These are phyloP conservation scores for Candida gigantensis DNA, from an alignment of 1,139 yeast genomes.

Conservation along the genomic window DNA sequence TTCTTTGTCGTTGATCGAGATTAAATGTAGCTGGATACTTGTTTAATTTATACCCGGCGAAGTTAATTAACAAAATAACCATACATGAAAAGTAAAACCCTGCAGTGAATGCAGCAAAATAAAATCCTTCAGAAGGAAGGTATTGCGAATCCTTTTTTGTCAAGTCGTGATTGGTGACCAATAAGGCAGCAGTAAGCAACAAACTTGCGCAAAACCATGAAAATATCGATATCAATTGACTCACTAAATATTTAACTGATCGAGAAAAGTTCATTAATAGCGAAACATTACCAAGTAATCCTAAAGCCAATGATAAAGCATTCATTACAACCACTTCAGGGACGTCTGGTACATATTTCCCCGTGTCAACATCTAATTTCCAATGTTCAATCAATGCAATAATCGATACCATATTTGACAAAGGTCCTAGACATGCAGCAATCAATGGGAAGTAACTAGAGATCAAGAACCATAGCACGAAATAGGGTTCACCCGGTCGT, in stretches of 20 bases:
- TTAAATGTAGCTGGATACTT: constrained; percentile 73
- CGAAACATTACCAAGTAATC: constrained; percentile 65
- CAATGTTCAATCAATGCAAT: constrained; percentile 74
- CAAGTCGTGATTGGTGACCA: constrained; percentile 28
- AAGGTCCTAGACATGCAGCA: constrained; percentile 77
- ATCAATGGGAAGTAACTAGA: constrained; percentile 70
- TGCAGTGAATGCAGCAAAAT: constrained; percentile 72
- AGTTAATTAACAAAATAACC: constrained; percentile 54
- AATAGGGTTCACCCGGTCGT: constrained; percentile 50
- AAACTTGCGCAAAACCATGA: constrained; percentile 64
- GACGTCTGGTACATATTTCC: constrained; percentile 33
- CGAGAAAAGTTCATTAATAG: constrained; percentile 67
- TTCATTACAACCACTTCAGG: constrained; percentile 52
- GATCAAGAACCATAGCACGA: constrained; percentile 59
- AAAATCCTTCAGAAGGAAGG: constrained; percentile 62
- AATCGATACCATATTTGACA: constrained; percentile 71
- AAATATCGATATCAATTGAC: constrained; percentile 61
- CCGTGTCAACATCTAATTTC: constrained; percentile 41
- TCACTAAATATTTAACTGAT: constrained; percentile 51
- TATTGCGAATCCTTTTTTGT: constrained; percentile 18
- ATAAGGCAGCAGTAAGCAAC: constrained; percentile 50
- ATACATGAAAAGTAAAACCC: constrained; percentile 60
- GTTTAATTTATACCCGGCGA: constrained; percentile 54
- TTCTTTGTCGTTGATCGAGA: constrained; percentile 64
- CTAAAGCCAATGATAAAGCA: constrained; percentile 60